phyloP scores from a whole-genome alignment of 1,284 basidiomycete species.

The Moniliella sp. region DNA sequence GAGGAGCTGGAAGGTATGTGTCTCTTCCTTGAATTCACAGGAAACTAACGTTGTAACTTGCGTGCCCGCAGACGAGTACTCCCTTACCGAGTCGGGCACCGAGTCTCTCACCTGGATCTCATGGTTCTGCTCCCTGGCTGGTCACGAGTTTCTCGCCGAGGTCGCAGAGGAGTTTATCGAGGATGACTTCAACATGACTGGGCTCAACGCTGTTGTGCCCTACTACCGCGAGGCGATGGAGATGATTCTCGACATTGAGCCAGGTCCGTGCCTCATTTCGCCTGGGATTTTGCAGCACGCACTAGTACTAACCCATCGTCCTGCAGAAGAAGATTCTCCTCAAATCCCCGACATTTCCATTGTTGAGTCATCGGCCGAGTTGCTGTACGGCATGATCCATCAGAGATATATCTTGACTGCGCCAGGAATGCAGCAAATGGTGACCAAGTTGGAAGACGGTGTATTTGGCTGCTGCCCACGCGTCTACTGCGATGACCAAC shows the following conservation, averaged over 20 bases:
- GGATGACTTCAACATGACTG: conserved; percentile 97
- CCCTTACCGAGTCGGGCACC: conserved; percentile 26
- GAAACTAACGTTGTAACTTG: too few species aligned
- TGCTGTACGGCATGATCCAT: conserved; percentile 89
- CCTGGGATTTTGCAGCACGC: too few species aligned
- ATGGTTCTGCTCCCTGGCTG: conserved; percentile 94
- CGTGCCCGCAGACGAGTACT: too few species aligned
- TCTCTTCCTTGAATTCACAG: too few species aligned
- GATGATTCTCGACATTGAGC: conserved; percentile 99
- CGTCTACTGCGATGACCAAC: conserved; percentile 70
- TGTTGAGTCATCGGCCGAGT: conserved; percentile 86
- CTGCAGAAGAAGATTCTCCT: conserved; percentile 75
- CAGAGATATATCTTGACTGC: conserved; percentile 89
- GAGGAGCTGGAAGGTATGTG: too few species aligned
- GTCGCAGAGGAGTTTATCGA: conserved; percentile 97
- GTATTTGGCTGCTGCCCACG: conserved; percentile 87
- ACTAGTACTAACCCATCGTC: too few species aligned
- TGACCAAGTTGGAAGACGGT: conserved; percentile 71
- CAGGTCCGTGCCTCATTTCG: conserved; percentile 35
- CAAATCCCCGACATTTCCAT: conserved; percentile 68
- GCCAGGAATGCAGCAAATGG: conserved; percentile 82
- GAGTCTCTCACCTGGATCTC: conserved; percentile 65
- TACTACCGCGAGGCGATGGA: conserved; percentile 99
- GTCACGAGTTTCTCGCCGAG: conserved; percentile 75
- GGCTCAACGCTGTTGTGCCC: conserved; percentile 73